These are phyloP conservation scores for Shiraia bambusicola DNA, from an alignment of 2,329 filamentous ascomycete genomes.

Conservation along the genomic window DNA sequence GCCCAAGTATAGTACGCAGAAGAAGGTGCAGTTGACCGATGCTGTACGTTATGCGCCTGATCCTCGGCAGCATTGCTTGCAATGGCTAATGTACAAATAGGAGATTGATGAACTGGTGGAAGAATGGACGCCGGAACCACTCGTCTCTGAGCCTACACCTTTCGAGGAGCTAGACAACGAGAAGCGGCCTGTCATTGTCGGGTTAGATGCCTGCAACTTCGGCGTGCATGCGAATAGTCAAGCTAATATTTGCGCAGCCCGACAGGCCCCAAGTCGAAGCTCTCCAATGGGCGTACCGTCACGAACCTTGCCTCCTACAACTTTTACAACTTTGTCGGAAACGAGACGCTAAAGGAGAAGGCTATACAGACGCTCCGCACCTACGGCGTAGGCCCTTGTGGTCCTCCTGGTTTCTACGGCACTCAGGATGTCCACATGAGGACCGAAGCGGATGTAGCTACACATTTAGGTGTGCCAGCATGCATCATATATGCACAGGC, in stretches of 20 bases:
- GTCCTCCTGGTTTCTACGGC: slow-evolving; percentile 95
- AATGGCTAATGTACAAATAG: slow-evolving; percentile 42
- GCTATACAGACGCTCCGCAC: slow-evolving; percentile 90
- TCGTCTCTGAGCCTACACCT: slow-evolving; percentile 71
- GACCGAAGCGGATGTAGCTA: slow-evolving; percentile 89
- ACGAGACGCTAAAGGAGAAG: slow-evolving; percentile 91
- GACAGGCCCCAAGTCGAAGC: slow-evolving; percentile 85
- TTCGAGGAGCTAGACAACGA: slow-evolving; percentile 83
- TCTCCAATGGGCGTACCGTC: slow-evolving; percentile 85
- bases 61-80: not conserved
- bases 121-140: slow-evolving; percentile 92
- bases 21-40: slow-evolving; percentile 84
- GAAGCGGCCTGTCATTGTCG: slow-evolving; percentile 81
- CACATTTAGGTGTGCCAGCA: slow-evolving; percentile 80
- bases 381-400: slow-evolving; percentile 95
- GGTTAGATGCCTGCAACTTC: slow-evolving; percentile 54
- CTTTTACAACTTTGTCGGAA: slow-evolving; percentile 94
- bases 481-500: slow-evolving; percentile 96
- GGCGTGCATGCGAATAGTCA: not conserved
- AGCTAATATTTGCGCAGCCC: slow-evolving; percentile 56
- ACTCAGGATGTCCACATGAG: slow-evolving; percentile 98
- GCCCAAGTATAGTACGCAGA: slow-evolving; percentile 88
- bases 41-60: slow-evolving; percentile 54
- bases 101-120: slow-evolving; percentile 97
- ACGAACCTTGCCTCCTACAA: slow-evolving; percentile 94